A percentile compares a stretch with the other conserved stretches of the same genome.
phyloP scores from a whole-genome alignment of 148 eudicot genomes.

The Talinum fruticosum region DNA sequence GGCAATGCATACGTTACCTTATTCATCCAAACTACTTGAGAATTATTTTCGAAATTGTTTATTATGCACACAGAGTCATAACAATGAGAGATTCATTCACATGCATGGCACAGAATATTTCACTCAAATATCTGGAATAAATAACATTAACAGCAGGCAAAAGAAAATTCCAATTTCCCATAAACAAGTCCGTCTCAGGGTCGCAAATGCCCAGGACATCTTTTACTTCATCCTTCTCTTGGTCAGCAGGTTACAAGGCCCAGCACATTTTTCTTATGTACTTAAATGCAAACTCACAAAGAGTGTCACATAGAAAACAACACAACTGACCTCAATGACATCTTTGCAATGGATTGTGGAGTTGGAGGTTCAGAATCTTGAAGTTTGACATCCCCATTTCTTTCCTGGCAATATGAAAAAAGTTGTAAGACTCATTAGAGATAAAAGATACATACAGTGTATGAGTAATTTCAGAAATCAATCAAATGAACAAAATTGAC shows the following conservation, averaged over 20 bases:
- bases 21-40: not conserved
- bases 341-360: slow-evolving; percentile 66
- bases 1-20: not conserved
- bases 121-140: not conserved
- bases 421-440: slow-evolving; percentile 9
- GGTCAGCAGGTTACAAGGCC: not conserved
- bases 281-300: not conserved
- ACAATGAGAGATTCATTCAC: not conserved
- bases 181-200: not conserved
- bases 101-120: not conserved
- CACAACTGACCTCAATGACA: slow-evolving; percentile 65
- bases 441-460: not conserved
- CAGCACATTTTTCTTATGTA: not conserved
- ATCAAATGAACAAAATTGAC: not conserved
- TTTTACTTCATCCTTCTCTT: not conserved
- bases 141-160: not conserved
- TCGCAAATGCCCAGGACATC: not conserved
- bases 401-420: slow-evolving; percentile 54
- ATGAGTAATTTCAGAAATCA: not conserved
- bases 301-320: not conserved
- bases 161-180: not conserved
- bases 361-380: slow-evolving; percentile 74
- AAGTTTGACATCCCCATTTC: slow-evolving; percentile 59
- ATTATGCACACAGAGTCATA: not conserved
- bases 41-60: too few relatives aligned